phyloP scores from a whole-genome alignment of 345 rosid genomes.

The Dovyalis caffra region DNA sequence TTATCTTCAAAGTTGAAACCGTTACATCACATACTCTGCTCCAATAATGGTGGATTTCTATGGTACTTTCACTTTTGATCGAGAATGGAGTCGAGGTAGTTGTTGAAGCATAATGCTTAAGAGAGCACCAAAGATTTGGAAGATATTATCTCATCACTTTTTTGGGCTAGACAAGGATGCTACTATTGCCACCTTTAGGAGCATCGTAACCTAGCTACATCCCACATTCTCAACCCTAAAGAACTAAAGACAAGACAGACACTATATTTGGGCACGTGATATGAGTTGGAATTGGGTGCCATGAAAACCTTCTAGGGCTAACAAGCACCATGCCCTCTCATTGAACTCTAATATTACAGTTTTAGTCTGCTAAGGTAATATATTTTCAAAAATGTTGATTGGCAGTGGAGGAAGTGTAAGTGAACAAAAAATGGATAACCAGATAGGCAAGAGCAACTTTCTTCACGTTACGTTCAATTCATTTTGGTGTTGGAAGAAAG shows the following conservation, averaged over 20 bases:
- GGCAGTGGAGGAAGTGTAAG: background rate
- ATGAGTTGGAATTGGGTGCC: too few species aligned
- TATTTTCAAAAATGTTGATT: background rate
- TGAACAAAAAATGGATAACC: background rate
- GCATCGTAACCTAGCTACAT: background rate
- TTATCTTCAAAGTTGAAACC: background rate
- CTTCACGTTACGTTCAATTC: background rate
- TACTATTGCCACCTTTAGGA: background rate
- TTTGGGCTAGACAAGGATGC: background rate
- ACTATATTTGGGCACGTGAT: background rate
- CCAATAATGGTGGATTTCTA: background rate
- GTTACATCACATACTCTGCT: background rate
- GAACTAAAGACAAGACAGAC: too few species aligned
- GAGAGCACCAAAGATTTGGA: background rate
- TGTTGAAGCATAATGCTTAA: background rate
- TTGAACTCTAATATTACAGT: background rate
- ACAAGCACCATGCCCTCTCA: too few species aligned
- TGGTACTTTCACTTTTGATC: background rate
- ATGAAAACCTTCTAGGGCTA: too few species aligned
- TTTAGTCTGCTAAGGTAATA: background rate
- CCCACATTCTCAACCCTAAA: background rate
- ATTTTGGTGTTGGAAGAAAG: background rate
- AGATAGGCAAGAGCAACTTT: background rate
- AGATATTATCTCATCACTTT: background rate
- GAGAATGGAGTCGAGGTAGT: background rate